Base-by-base conservation (phyloP, 192 early-diverging fungal genomes). In the Dissophora globulifera region DNA sequence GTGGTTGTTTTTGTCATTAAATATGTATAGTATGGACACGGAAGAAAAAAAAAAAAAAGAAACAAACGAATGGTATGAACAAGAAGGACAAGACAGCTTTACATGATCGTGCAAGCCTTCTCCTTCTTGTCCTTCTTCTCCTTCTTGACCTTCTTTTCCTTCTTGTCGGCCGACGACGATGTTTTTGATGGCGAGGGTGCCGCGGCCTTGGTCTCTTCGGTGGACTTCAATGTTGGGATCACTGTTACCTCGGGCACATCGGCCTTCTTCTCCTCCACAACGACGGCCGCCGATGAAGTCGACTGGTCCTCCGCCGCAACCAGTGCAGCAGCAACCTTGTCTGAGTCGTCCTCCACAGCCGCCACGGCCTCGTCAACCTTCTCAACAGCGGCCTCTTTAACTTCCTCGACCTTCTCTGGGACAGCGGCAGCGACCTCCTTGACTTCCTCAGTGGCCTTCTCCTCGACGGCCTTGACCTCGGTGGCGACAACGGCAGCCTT, bases 81-180 rank as follows among this genome's bases (percentile, higher is more conserved):
- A n/a, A n/a, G n/a, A 7, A 54, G 15, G 38, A 10, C 15, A 46
- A 58, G 19, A 35, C 16, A 23, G 42, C 15, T 66, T 55, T 76
- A 76, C 72, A 76, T 76, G 63, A 76, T 76, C 22, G 40, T 56
- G 58, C 72, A 76, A 22, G 55, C 40, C 63, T 76, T 76, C 32
- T 45, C 47, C 51, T 61, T 52, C 58, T 69, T 69, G 17, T 69
- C 67, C 62, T 74, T 74, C 62, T 74, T 64, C 32, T 62, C 59
- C 69, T 72, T 72, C 54, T 48, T 67, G 31, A 49, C 54, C 29
- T 69, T 62, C 69, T 68, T 68, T 23, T 68, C 67, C 58, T 69
- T 69, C 72, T 76, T 76, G 49, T 57, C 42, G 48, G 30, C n/a
- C 16, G 43, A 45, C 4, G 43, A 45, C 43, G 4, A 6, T 5